Conservation (phyloP, 305 asterid genomes). For the Fraxinus dipetala region DNA sequence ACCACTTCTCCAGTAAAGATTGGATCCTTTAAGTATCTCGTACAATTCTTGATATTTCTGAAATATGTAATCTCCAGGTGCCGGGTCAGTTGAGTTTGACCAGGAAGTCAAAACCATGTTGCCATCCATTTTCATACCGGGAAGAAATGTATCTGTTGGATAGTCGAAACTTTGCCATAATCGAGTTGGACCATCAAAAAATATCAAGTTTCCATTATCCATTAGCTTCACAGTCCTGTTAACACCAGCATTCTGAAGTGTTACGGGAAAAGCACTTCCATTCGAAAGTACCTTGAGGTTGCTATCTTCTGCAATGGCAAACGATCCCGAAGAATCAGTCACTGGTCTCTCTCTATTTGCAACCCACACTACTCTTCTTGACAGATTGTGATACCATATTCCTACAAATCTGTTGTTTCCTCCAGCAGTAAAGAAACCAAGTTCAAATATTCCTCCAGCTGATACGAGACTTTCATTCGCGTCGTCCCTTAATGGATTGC, state of each 20-base stretch:
- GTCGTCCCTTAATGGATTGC: slow-evolving; percentile 5
- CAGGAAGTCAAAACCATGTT: slow-evolving; percentile 25
- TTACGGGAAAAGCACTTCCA: background rate
- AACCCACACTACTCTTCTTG: slow-evolving; percentile 37
- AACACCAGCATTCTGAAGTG: background rate
- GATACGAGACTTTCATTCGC: slow-evolving; percentile 28
- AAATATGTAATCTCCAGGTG: slow-evolving; percentile 21
- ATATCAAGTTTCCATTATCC: too few relatives aligned
- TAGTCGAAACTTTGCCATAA: slow-evolving; percentile 31
- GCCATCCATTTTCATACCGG: slow-evolving; percentile 42
- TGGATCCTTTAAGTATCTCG: background rate
- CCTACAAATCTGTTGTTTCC: slow-evolving; percentile 29
- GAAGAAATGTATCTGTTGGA: slow-evolving; percentile 37
- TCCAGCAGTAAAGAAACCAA: slow-evolving; percentile 3
- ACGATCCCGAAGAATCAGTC: background rate
- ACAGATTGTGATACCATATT: slow-evolving; percentile 31
- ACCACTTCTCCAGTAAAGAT: slow-evolving; percentile 29
- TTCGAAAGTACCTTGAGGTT: slow-evolving; percentile 20
- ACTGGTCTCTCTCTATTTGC: slow-evolving; percentile 22
- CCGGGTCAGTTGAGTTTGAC: slow-evolving; percentile 22
- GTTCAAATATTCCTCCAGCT: slow-evolving; percentile 3
- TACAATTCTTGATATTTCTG: slow-evolving; percentile 8
- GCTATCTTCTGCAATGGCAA: slow-evolving; percentile 32
- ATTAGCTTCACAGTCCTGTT: slow-evolving; percentile 22
- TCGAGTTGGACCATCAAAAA: too few relatives aligned